These are phyloP conservation scores for Dothideomycetes sp. DNA, from an alignment of 2,329 filamentous ascomycete species.

Conservation along the genomic window DNA sequence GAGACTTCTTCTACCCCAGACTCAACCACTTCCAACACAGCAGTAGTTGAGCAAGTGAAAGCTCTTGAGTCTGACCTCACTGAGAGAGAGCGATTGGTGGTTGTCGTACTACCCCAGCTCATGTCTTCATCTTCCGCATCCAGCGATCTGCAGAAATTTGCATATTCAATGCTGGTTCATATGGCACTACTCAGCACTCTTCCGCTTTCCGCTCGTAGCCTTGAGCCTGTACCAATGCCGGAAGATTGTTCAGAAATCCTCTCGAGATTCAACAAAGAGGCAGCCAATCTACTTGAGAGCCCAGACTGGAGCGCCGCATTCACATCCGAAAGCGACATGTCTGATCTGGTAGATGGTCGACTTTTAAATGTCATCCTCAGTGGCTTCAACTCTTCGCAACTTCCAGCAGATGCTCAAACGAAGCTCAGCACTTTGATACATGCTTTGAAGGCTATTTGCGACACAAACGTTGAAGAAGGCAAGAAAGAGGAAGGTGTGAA, in stretches of 20 bases:
- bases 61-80: slow-evolving; percentile 17
- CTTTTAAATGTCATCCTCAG: slow-evolving; percentile 28
- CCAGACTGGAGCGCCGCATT: slow-evolving; percentile 27
- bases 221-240: slow-evolving; percentile 15
- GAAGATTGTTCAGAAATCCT: slow-evolving; percentile 18
- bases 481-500: background rate
- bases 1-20: background rate
- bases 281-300: slow-evolving; percentile 30
- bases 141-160: background rate
- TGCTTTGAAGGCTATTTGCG: background rate
- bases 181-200: slow-evolving; percentile 23
- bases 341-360: slow-evolving; percentile 49
- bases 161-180: slow-evolving; percentile 21
- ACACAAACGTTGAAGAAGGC: background rate
- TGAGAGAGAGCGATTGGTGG: slow-evolving; percentile 21
- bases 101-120: slow-evolving; percentile 19
- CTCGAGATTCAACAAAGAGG: slow-evolving; percentile 28
- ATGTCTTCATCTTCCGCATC: slow-evolving; percentile 4
- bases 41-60: too few species aligned
- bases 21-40: too few species aligned
- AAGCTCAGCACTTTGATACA: background rate
- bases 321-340: slow-evolving; percentile 35
- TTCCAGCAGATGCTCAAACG: background rate
- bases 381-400: background rate
- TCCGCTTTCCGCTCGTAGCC: slow-evolving; percentile 23